Evolutionary conservation across 2,329 filamentous ascomycete species (phyloP), one percentile per base, ranked within the genome.

Genomic region (Salinomyces thailandicus): DNA sequence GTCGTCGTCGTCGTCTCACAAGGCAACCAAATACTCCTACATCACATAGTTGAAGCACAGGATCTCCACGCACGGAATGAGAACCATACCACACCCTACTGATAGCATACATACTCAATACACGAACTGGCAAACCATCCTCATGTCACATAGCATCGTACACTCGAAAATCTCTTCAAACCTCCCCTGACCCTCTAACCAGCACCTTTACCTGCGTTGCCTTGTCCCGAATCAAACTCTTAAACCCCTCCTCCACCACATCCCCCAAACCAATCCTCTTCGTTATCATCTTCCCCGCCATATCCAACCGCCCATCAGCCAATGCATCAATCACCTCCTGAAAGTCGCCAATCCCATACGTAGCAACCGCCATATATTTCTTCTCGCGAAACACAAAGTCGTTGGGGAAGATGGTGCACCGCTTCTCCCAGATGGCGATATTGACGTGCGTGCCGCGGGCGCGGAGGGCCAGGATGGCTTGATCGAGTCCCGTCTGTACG

Each of bases 401-500:
- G 37, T 72, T 73, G 4, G 68, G 66, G 20, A 59, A 55, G 28
- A 73, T 60, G 0, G 58, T 61, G 31, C 62, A 65, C n/a, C 62
- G 52, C 50, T 71, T 70, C 52, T 71, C 68, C 68, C 69, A 72
- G 24, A 74, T 67, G 6, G 70, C 71, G 35, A 73, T 69, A 37
- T 73, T 73, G 37, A 73, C 63, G 18, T 72, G 58, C 2, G 67
- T 71, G 3, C 69, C 70, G 29, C 67, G 49, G 9, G 67, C 66
- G 26, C 68, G 62, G 19, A 69, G 57, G 1, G 68, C 64, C 26
- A 64, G 59, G 9, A 73, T 58, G 1, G 67, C 69, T 35, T 62
- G 55, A 36, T 72, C 64, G 5, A 73, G 58, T 5, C 62, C 67
- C 4, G 60, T 48, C 46, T 73, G 71, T 9, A 73, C 67, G 8